Percentiles rank a stretch among this genome's conserved stretches.
These are phyloP conservation scores for Eucommia ulmoides DNA, from an alignment of 257 asterid species.

Conservation along the genomic window DNA sequence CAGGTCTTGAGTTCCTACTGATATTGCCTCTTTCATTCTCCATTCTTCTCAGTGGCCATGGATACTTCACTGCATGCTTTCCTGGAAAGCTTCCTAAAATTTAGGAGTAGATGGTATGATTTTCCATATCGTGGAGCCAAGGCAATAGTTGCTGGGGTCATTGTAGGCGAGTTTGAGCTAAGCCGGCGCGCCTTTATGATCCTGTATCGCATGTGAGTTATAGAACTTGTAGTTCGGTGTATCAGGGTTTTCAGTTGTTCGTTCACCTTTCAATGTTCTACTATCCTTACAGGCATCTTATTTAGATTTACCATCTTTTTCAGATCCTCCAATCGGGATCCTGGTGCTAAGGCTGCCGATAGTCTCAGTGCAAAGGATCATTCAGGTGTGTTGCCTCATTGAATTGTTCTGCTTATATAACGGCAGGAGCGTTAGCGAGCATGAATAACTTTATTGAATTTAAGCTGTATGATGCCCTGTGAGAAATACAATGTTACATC, in stretches of 20 bases:
- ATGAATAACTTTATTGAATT: not conserved
- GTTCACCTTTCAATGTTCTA: not conserved
- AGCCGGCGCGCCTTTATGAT: conserved; percentile 85
- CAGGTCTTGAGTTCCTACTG: not conserved
- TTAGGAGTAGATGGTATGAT: conserved; percentile 93
- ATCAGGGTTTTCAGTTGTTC: not conserved
- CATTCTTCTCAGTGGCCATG: conserved; percentile 48
- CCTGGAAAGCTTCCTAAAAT: conserved; percentile 81
- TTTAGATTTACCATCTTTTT: conserved; percentile 5
- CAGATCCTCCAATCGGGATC: conserved; percentile 88
- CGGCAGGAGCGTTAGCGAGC: not conserved
- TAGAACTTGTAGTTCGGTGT: conserved; percentile 2
- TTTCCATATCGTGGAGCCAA: conserved; percentile 71
- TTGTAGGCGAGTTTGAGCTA: conserved; percentile 83
- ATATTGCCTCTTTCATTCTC: not conserved
- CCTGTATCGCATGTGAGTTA: conserved; percentile 78
- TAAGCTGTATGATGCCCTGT: not conserved
- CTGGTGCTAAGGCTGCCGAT: conserved; percentile 73
- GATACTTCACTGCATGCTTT: conserved; percentile 64
- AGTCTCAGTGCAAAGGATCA: conserved; percentile 66
- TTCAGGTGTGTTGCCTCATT: conserved; percentile 36
- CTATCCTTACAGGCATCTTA: not conserved
- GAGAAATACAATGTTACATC: not conserved
- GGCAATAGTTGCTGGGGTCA: conserved; percentile 72
- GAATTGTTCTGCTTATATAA: not conserved